Conservation (phyloP, 371 early-diverging fungal genomes). For the Mortierella sp. region DNA sequence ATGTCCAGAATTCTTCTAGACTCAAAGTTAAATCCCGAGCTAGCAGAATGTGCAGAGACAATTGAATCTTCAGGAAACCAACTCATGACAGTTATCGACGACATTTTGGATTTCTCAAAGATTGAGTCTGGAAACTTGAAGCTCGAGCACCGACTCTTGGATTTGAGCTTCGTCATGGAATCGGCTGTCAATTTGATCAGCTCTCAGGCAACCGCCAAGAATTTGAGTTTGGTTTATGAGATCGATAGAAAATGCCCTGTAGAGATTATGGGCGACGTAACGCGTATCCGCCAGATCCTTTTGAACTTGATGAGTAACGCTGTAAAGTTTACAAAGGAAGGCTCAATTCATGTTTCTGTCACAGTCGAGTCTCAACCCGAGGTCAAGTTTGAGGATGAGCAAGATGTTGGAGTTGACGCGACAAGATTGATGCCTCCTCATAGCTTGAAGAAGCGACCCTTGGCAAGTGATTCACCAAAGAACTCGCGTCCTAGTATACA, state of each 20-base stretch:
- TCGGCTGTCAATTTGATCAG: constrained; percentile 59
- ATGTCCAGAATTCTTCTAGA: constrained; percentile 63
- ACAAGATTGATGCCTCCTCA: constrained; percentile 24
- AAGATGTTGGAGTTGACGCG: constrained; percentile 7
- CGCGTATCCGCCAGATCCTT: constrained; percentile 64
- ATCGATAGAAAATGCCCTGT: constrained; percentile 51
- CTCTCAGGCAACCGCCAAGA: constrained; percentile 48
- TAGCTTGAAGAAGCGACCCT: not conserved
- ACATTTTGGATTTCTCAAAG: constrained; percentile 70
- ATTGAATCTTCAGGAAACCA: constrained; percentile 62
- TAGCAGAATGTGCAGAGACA: constrained; percentile 62
- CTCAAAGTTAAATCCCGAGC: constrained; percentile 57
- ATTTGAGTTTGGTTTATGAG: constrained; percentile 46
- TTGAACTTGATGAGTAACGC: constrained; percentile 73
- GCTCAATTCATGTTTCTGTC: constrained; percentile 66
- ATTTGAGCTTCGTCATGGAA: constrained; percentile 64
- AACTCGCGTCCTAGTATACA: not conserved
- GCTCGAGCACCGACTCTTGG: constrained; percentile 58
- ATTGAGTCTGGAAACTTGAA: constrained; percentile 68
- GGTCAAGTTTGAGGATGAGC: constrained; percentile 27
- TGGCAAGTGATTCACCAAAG: not conserved
- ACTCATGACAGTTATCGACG: constrained; percentile 65
- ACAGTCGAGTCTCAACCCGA: constrained; percentile 32
- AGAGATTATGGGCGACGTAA: constrained; percentile 63
- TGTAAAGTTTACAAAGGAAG: constrained; percentile 75